Base-by-base conservation (phyloP, 2,329 filamentous ascomycete species). In the Zymoseptoria pseudotritici region DNA sequence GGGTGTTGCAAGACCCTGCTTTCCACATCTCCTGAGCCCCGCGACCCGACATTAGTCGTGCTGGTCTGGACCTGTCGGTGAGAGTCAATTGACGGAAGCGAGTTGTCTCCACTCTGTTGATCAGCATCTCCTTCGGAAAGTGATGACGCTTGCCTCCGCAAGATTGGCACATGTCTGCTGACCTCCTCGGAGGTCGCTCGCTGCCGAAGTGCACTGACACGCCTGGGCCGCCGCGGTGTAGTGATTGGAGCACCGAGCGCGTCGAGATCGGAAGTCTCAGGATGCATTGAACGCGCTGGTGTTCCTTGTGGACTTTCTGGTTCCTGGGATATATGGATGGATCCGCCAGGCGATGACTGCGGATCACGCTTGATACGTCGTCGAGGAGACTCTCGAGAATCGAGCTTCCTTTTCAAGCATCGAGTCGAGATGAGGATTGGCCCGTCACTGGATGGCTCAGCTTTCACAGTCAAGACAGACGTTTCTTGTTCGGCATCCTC, bases 211-310 rank as follows among this genome's bases (percentile, higher is more conserved):
- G 65, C 60, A 17, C 59, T 54, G n/a, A 61, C 24, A 13, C 59
- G 61, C 19, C 63, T 62, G 17, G 60, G 65, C 56, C 66, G 70
- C 21, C 67, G 65, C 10, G 76, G 74, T 5, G 75, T 77, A 13
- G 71, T 63, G 11, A 72, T 61, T 24, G 62, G 63, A 13, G 67
- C 65, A 2, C 67, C 67, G 6, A 75, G 60, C 17, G 72, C 72
- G 61, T 80, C 78, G 2, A 80, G 70, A 53, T 80, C 78, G 31
- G 79, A 74, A 1, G 75, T 78, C 58, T 77, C 73, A 7, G 67
- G 74, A 9, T 72, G 72, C 4, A 67, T 51, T 19, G 71, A 62
- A 9, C 62, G 67, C n/a, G 60, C 42, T 13, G 51, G 54, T 8
- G 31, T 51, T 17, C 49, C 20, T 29, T 57, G 68, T 21, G 73